These are phyloP conservation scores for Climacium dendroides DNA, from an alignment of 225 moss, liverwort and hornwort genomes.

Conservation along the genomic window DNA sequence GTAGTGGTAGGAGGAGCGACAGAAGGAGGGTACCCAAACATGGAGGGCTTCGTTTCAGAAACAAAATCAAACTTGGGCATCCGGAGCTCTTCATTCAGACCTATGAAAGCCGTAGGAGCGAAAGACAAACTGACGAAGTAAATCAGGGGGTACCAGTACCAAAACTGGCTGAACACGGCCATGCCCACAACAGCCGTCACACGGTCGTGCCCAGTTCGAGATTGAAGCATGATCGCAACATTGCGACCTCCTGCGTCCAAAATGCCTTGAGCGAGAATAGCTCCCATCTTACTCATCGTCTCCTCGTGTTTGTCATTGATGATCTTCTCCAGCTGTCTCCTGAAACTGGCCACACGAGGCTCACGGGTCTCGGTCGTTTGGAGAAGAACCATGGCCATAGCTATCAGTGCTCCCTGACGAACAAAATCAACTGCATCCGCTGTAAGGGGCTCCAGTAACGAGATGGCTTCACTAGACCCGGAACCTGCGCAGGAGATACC, in stretches of 20 bases:
- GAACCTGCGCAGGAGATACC: slow-evolving; percentile 94
- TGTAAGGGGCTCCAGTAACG: slow-evolving; percentile 86
- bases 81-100: slow-evolving; percentile 72
- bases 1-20: slow-evolving; percentile 74
- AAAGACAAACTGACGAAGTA: slow-evolving; percentile 94
- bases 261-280: slow-evolving; percentile 87
- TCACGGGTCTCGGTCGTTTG: slow-evolving; percentile 87
- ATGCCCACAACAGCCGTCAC: slow-evolving; percentile 96
- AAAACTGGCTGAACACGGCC: slow-evolving; percentile 98
- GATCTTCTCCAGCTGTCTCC: slow-evolving; percentile 85
- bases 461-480: slow-evolving; percentile 76
- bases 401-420: slow-evolving; percentile 87
- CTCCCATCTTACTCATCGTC: slow-evolving; percentile 99
- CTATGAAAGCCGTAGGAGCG: slow-evolving; percentile 89
- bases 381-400: slow-evolving; percentile 93
- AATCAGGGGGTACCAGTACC: slow-evolving; percentile 96
- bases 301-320: slow-evolving; percentile 94
- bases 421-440: slow-evolving; percentile 91
- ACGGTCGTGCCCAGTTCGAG: slow-evolving; percentile 89
- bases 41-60: slow-evolving; percentile 63
- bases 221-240: slow-evolving; percentile 90
- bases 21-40: slow-evolving; percentile 91
- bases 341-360: slow-evolving; percentile 69
- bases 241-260: slow-evolving; percentile 90
- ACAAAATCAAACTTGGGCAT: slow-evolving; percentile 98